These are phyloP conservation scores for Gilbertella persicaria DNA, from an alignment of 371 early-diverging fungal species.

Conservation along the genomic window DNA sequence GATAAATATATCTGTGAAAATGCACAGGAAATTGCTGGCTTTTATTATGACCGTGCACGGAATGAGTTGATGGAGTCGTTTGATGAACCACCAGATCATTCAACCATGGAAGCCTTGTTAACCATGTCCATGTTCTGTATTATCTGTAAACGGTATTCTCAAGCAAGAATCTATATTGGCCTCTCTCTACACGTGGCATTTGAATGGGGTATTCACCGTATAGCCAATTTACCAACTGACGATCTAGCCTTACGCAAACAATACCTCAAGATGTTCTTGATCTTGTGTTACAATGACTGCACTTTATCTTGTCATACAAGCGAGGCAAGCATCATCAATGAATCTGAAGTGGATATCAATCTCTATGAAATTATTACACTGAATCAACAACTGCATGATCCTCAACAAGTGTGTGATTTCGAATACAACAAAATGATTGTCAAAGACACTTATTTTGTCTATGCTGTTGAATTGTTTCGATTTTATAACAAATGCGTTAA, in stretches of 20 bases:
- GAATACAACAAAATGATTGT: slow-evolving; percentile 37
- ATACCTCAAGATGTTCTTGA: slow-evolving; percentile 26
- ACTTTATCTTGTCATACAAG: slow-evolving; percentile 19
- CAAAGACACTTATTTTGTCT: slow-evolving; percentile 45
- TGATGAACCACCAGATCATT: slow-evolving; percentile 31
- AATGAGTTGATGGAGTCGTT: slow-evolving; percentile 34
- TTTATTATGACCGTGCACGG: slow-evolving; percentile 36
- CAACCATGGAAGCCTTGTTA: slow-evolving; percentile 31
- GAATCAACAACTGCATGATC: slow-evolving; percentile 16
- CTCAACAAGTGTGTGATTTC: slow-evolving; percentile 4
- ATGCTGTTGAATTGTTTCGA: slow-evolving; percentile 31
- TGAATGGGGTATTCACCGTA: slow-evolving; percentile 20
- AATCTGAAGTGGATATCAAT: slow-evolving; percentile 29
- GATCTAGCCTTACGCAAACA: slow-evolving; percentile 19
- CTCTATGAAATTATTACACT: slow-evolving; percentile 29
- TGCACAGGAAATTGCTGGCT: slow-evolving; percentile 29
- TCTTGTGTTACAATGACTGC: slow-evolving; percentile 32
- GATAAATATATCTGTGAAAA: slow-evolving; percentile 31
- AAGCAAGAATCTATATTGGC: slow-evolving; percentile 33
- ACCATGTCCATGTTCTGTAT: slow-evolving; percentile 35
- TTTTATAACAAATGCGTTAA: slow-evolving; percentile 11
- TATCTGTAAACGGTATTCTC: slow-evolving; percentile 30
- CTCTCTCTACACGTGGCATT: slow-evolving; percentile 31
- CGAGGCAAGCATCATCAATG: slow-evolving; percentile 19
- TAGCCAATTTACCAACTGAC: slow-evolving; percentile 16